Evolutionary conservation across 192 early-diverging fungal species (phyloP).

Genomic region (Podila epigama): DNA sequence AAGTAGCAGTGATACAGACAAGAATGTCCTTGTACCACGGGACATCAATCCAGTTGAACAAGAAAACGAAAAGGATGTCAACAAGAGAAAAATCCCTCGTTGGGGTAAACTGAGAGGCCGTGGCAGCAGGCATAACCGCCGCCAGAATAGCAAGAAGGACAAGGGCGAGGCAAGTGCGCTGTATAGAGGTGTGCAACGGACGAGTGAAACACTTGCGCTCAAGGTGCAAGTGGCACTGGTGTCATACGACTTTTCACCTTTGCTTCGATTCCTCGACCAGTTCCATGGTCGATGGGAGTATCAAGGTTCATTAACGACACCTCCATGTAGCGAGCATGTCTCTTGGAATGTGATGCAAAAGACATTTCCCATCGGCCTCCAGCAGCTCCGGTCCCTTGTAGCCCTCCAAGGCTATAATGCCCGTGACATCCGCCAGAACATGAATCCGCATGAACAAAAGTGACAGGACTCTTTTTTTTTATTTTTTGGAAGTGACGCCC

Average conservation of each 20-base stretch:
- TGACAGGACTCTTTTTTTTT: no score
- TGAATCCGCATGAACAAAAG: neutral
- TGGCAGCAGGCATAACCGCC: no score
- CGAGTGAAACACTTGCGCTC: no score
- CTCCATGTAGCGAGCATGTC: conserved; percentile 69
- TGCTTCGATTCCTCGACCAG: neutral
- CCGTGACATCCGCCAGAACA: conserved; percentile 31
- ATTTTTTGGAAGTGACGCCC: neutral
- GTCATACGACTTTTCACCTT: conserved; percentile 5
- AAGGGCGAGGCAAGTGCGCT: conserved; percentile 16
- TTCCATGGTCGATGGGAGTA: conserved; percentile 53
- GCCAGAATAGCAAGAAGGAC: conserved; percentile 20
- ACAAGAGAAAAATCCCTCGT: no score
- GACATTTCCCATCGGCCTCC: conserved; percentile 29
- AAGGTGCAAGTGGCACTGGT: no score
- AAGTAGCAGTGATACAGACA: no score
- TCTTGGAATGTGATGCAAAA: conserved; percentile 56
- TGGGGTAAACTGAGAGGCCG: no score
- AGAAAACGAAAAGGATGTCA: no score
- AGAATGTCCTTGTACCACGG: no score
- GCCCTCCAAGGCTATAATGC: conserved; percentile 54
- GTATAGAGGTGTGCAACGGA: no score
- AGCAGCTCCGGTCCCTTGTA: conserved; percentile 43
- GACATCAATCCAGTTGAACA: no score
- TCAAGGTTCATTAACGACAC: conserved; percentile 65